Evolutionary conservation across 495 filamentous ascomycete species (phyloP).

Genomic region (Paragyromitra xinjiangensis): DNA sequence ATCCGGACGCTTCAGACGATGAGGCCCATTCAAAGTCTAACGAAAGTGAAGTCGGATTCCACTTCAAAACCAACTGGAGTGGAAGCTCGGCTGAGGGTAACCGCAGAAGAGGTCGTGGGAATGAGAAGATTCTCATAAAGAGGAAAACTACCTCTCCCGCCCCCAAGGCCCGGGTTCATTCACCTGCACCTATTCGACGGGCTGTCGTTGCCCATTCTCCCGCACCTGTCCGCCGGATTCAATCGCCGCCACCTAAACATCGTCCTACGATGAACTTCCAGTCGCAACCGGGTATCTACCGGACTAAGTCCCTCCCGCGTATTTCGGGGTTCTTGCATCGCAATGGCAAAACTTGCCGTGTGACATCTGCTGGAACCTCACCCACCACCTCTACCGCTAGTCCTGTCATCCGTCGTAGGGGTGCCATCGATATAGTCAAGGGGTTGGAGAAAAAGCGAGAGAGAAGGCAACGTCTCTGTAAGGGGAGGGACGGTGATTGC

Average conservation of each 20-base stretch:
- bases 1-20: conserved; percentile 80
- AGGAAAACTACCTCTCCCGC: conserved; percentile 58
- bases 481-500: conserved; percentile 69
- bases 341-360: conserved; percentile 48
- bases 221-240: conserved; percentile 63
- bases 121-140: conserved; percentile 53
- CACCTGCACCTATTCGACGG: conserved; percentile 66
- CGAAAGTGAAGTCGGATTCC: conserved; percentile 68
- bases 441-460: conserved; percentile 93
- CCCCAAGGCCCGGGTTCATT: conserved; percentile 73
- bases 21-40: conserved; percentile 66
- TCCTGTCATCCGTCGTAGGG: conserved; percentile 61
- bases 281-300: conserved; percentile 56
- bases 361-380: conserved; percentile 44
- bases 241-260: conserved; percentile 52
- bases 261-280: conserved; percentile 54
- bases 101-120: conserved; percentile 58
- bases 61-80: conserved; percentile 64
- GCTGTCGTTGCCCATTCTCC: conserved; percentile 61
- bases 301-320: conserved; percentile 81
- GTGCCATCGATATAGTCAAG: conserved; percentile 95
- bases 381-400: conserved; percentile 42
- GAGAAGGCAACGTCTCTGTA: conserved; percentile 69
- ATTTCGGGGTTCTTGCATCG: conserved; percentile 73
- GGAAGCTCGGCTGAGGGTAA: conserved; percentile 58